Percentiles rank a stretch among this genome's conserved stretches.
Evolutionary conservation across 768 basidiomycete species (phyloP).

Genomic region (Boletus speciosus): DNA sequence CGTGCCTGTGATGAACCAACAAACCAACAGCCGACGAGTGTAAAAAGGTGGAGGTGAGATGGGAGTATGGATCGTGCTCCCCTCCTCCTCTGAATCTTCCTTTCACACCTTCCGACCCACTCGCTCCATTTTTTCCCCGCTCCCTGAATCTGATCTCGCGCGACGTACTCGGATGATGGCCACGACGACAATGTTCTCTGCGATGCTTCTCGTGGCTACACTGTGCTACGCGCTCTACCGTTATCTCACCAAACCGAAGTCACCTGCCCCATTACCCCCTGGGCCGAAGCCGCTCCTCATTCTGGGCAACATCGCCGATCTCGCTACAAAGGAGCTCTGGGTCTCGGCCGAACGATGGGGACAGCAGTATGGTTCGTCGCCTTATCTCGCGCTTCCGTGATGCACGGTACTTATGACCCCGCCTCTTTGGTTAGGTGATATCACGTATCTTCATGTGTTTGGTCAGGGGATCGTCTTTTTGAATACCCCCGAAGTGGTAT

Average conservation of each 20-base stretch:
- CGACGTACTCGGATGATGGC: conserved; percentile 13
- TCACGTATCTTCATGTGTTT: conserved; percentile 62
- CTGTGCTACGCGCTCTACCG: conserved; percentile 19
- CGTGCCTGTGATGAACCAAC: conserved; percentile 4
- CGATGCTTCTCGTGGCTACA: conserved; percentile 18
- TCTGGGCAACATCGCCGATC: conserved; percentile 60
- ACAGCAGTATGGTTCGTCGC: conserved; percentile 53
- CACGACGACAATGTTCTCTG: conserved; percentile 6
- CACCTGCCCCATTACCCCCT: conserved; percentile 50
- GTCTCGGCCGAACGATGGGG: conserved; percentile 60
- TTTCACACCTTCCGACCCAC: conserved; percentile 9
- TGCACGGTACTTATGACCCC: not conserved
- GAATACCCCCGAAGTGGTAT: conserved; percentile 54
- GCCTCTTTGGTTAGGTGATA: conserved; percentile 39
- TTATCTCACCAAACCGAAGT: conserved; percentile 9
- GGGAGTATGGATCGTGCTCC: not conserved
- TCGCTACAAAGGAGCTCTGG: conserved; percentile 64
- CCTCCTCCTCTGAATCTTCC: conserved; percentile 10
- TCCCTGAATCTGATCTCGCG: not conserved
- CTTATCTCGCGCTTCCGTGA: not conserved
- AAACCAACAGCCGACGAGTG: not conserved
- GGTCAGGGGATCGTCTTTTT: conserved; percentile 68
- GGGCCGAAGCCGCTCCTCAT: conserved; percentile 65
- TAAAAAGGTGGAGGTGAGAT: conserved; percentile 9
- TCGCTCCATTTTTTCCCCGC: not conserved